These are phyloP conservation scores for Paramecium sexaurelia DNA, from an alignment of 73 alveolate genomes.

Conservation along the genomic window DNA sequence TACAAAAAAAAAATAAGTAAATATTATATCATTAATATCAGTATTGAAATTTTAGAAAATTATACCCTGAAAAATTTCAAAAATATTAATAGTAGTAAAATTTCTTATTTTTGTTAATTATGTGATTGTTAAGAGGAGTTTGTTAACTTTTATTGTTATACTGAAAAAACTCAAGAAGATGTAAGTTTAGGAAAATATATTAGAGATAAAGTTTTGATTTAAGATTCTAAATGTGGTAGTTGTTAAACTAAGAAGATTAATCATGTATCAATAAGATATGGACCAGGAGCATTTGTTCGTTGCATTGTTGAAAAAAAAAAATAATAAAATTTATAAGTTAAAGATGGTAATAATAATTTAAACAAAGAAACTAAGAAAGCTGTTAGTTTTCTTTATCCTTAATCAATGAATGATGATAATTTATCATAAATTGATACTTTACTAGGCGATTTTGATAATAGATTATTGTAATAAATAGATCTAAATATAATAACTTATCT, in stretches of 20 bases:
- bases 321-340: not conserved
- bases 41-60: not conserved
- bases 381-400: not conserved
- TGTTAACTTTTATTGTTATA: not conserved
- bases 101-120: not conserved
- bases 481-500: not conserved
- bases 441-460: not conserved
- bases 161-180: not conserved
- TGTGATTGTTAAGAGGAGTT: not conserved
- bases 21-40: not conserved
- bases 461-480: not conserved
- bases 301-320: not conserved
- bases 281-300: constrained; percentile 50
- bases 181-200: not conserved
- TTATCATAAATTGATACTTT: not conserved
- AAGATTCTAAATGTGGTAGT: not conserved
- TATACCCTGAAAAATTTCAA: not conserved
- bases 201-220: not conserved
- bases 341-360: not conserved
- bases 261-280: constrained; percentile 23
- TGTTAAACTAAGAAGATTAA: not conserved
- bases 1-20: not conserved
- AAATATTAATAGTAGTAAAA: constrained; percentile 17
- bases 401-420: not conserved
- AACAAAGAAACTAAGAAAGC: not conserved